Evolutionary conservation across 345 rosid genomes (phyloP).

Genomic region (Salix udensis): DNA sequence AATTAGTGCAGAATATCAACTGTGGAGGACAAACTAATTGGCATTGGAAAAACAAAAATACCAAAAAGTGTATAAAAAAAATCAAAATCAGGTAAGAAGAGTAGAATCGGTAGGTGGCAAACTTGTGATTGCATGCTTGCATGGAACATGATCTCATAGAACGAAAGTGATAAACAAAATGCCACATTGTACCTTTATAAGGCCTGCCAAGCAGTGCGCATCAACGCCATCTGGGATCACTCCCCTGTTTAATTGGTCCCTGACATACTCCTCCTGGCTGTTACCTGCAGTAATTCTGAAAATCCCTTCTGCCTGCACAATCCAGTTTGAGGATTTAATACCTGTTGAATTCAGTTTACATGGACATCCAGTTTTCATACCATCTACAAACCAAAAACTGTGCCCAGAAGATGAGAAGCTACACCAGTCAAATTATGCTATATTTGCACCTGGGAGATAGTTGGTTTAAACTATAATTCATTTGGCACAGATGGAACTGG

Average conservation of each 20-base stretch:
- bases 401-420: not conserved
- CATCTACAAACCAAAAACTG: not conserved
- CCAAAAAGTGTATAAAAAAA: not conserved
- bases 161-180: not conserved
- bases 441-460: not conserved
- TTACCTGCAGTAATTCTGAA: constrained; percentile 91
- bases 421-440: not conserved
- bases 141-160: not conserved
- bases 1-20: not conserved
- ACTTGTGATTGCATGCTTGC: not conserved
- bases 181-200: constrained; percentile 62
- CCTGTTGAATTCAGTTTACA: not conserved
- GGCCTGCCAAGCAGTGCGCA: constrained; percentile 93
- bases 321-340: not conserved
- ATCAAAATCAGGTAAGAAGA: not conserved
- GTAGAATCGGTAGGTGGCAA: not conserved
- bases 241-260: constrained; percentile 85
- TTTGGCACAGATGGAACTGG: constrained; percentile 2
- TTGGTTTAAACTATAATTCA: not conserved
- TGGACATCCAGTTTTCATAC: not conserved
- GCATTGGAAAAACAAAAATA: not conserved
- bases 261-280: constrained; percentile 82
- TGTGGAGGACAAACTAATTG: not conserved
- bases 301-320: constrained; percentile 81
- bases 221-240: constrained; percentile 68